Percentiles rank a stretch among this genome's conserved stretches.
Evolutionary conservation across 192 early-diverging fungal genomes (phyloP).

Genomic region (Phycomyces blakesleeanus): DNA sequence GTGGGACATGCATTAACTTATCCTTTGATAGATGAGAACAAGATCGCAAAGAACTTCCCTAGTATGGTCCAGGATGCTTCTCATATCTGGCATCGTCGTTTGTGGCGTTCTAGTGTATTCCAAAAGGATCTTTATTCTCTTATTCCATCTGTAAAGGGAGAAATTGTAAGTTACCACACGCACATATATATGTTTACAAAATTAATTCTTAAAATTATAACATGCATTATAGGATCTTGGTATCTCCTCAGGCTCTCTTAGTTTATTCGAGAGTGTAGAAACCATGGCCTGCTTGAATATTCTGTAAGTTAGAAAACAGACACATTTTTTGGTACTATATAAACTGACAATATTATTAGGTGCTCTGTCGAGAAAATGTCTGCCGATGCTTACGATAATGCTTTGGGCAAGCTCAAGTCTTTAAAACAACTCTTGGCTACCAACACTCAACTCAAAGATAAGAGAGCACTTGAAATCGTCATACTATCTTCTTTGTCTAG

Average conservation of each 20-base stretch:
- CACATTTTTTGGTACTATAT: background rate
- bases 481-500: conserved; percentile 15
- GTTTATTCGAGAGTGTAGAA: conserved; percentile 45
- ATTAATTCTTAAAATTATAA: background rate
- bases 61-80: conserved; percentile 50
- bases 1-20: conserved; percentile 1
- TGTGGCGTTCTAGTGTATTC: conserved; percentile 47
- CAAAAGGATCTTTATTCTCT: conserved; percentile 28
- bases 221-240: conserved; percentile 26
- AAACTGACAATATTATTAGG: conserved; percentile 7
- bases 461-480: conserved; percentile 15
- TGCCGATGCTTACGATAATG: conserved; percentile 20
- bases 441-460: conserved; percentile 15
- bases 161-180: conserved; percentile 8
- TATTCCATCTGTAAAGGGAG: background rate
- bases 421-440: conserved; percentile 9
- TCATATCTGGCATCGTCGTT: conserved; percentile 46
- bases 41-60: conserved; percentile 30
- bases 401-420: conserved; percentile 14
- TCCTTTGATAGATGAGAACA: conserved; percentile 27
- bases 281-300: conserved; percentile 47
- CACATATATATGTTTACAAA: background rate
- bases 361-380: conserved; percentile 26
- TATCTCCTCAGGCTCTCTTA: conserved; percentile 38
- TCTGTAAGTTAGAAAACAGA: conserved; percentile 29